Evolutionary conservation across 2,329 filamentous ascomycete species (phyloP).

Genomic region (Clathrospora elynae): DNA sequence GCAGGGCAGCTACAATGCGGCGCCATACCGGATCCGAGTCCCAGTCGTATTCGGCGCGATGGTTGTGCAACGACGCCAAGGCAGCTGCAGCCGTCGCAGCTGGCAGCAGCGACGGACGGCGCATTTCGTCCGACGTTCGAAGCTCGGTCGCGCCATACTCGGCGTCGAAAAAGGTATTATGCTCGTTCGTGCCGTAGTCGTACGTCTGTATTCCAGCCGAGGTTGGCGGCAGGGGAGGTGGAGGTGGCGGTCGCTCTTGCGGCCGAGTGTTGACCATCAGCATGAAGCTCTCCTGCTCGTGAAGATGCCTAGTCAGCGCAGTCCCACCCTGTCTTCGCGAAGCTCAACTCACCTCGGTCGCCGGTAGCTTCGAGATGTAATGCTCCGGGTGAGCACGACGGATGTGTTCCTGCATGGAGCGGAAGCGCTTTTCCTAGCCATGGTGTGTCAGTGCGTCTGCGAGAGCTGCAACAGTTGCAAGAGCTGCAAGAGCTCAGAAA

Average conservation of each 20-base stretch:
- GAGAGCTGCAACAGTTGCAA: constrained; percentile 11
- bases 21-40: constrained; percentile 45
- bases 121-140: constrained; percentile 70
- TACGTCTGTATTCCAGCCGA: constrained; percentile 41
- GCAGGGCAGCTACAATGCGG: constrained; percentile 17
- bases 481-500: constrained; percentile 18
- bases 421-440: constrained; percentile 85
- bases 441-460: constrained; percentile 35
- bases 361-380: constrained; percentile 96
- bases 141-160: constrained; percentile 69
- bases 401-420: constrained; percentile 99
- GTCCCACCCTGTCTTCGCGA: background rate
- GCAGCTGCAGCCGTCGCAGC: constrained; percentile 82
- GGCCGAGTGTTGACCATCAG: constrained; percentile 94
- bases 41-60: constrained; percentile 69
- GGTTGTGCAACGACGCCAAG: constrained; percentile 80
- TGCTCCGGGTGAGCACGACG: constrained; percentile 94
- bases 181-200: constrained; percentile 60
- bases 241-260: constrained; percentile 66
- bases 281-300: constrained; percentile 76
- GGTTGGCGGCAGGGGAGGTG: constrained; percentile 49
- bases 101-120: constrained; percentile 66
- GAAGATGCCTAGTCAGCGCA: constrained; percentile 9
- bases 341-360: constrained; percentile 66
- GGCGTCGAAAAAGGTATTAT: constrained; percentile 70